Conservation (phyloP, 2,329 filamentous ascomycete species). For the Exophiala sp. region DNA sequence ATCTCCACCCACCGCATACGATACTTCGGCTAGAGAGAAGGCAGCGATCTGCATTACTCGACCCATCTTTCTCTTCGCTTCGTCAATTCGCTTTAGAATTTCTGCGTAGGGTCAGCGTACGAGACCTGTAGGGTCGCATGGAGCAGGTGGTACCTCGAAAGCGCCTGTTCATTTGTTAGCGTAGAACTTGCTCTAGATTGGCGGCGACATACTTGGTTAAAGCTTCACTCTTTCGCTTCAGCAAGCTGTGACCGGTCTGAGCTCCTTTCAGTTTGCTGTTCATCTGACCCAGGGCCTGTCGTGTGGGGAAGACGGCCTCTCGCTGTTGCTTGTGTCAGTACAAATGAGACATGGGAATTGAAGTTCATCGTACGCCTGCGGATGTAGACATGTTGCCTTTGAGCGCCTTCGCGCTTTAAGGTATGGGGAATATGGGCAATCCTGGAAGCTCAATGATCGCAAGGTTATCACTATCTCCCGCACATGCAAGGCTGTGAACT, state of each 20-base stretch:
- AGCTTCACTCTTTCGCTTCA: conserved; percentile 97
- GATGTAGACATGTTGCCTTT: conserved; percentile 28
- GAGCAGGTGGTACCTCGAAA: conserved; percentile 67
- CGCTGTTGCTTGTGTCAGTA: conserved; percentile 55
- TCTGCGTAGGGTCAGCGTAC: conserved; percentile 53
- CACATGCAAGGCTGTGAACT: conserved; percentile 8
- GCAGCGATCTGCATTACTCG: conserved; percentile 98
- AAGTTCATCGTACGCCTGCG: conserved; percentile 15
- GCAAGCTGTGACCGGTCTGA: conserved; percentile 83
- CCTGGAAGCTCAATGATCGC: conserved; percentile 1
- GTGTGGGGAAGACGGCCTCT: conserved; percentile 95
- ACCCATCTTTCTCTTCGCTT: conserved; percentile 99
- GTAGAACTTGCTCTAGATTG: conserved; percentile 22
- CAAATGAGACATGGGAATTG: conserved; percentile 19
- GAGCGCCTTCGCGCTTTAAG: conserved; percentile 30
- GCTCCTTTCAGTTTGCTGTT: conserved; percentile 96
- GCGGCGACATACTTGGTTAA: conserved; percentile 74
- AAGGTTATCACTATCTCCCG: not conserved
- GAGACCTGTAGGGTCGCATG: conserved; percentile 3
- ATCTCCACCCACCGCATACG: conserved; percentile 91
- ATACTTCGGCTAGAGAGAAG: conserved; percentile 95
- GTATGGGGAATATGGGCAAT: conserved; percentile 7
- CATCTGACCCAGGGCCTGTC: conserved; percentile 95
- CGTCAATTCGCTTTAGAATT: conserved; percentile 94
- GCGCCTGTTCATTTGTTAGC: conserved; percentile 53